phyloP scores from a whole-genome alignment of 805 yeast genomes.

The Candida arabinofermentans region DNA sequence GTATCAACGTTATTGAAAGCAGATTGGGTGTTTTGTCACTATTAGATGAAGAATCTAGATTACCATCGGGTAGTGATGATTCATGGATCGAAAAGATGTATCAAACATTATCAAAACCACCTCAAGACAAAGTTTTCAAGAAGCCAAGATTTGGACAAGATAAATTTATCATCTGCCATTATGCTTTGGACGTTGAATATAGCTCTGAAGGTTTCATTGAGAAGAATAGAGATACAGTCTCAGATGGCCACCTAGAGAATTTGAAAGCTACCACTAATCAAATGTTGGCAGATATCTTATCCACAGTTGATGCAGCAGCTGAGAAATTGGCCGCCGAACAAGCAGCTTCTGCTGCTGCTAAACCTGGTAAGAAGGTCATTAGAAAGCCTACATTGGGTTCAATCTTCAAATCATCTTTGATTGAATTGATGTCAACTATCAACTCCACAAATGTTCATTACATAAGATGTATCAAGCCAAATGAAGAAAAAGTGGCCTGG shows the following conservation, averaged over 20 bases:
- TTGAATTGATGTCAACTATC: slow-evolving; percentile 89
- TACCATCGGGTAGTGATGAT: slow-evolving; percentile 91
- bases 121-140: slow-evolving; percentile 72
- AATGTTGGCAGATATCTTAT: slow-evolving; percentile 60
- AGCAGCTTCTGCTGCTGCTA: slow-evolving; percentile 30
- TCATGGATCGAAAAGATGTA: slow-evolving; percentile 90
- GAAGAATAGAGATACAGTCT: slow-evolving; percentile 95
- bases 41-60: slow-evolving; percentile 90
- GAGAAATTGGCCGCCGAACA: slow-evolving; percentile 37
- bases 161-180: slow-evolving; percentile 86
- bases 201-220: slow-evolving; percentile 94
- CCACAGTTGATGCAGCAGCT: slow-evolving; percentile 56
- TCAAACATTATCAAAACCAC: slow-evolving; percentile 75
- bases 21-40: slow-evolving; percentile 83
- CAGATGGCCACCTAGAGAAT: slow-evolving; percentile 90
- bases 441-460: slow-evolving; percentile 94
- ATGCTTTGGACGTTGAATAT: slow-evolving; percentile 90
- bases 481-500: slow-evolving; percentile 93
- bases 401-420: slow-evolving; percentile 86
- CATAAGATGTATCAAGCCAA: slow-evolving; percentile 96
- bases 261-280: slow-evolving; percentile 65
- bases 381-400: slow-evolving; percentile 94
- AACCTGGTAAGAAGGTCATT: slow-evolving; percentile 37
- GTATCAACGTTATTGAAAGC: slow-evolving; percentile 87
- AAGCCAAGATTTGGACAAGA: slow-evolving; percentile 93